phyloP scores from a whole-genome alignment of 129 eudicot species.

The Tagetes erecta region DNA sequence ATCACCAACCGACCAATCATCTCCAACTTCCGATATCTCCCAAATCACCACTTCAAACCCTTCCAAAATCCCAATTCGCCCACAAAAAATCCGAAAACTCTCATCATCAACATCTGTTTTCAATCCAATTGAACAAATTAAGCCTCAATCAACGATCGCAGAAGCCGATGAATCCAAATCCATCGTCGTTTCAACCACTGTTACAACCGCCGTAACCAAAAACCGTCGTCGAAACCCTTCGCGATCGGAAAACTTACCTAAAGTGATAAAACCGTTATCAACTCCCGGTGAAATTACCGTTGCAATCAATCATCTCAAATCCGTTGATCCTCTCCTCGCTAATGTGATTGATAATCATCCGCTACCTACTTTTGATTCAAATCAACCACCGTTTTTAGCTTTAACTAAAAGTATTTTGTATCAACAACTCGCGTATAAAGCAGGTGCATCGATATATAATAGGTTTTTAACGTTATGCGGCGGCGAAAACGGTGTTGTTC shows the following conservation, averaged over 20 bases:
- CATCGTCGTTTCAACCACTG: slow-evolving; percentile 28
- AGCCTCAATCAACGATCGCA: slow-evolving; percentile 18
- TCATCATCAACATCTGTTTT: slow-evolving; percentile 33
- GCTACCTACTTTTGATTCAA: slow-evolving; percentile 65
- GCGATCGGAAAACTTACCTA: slow-evolving; percentile 35
- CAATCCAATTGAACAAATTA: slow-evolving; percentile 3
- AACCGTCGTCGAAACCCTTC: slow-evolving; percentile 49
- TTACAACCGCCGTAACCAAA: slow-evolving; percentile 31
- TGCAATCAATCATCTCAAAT: slow-evolving; percentile 65
- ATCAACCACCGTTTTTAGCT: slow-evolving; percentile 67
- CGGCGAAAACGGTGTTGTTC: slow-evolving; percentile 59
- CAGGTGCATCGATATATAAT: slow-evolving; percentile 72
- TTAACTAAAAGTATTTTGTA: slow-evolving; percentile 72
- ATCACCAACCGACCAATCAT: slow-evolving; percentile 9
- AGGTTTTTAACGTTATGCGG: slow-evolving; percentile 80
- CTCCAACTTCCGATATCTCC: slow-evolving; percentile 30
- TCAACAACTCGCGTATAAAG: slow-evolving; percentile 86
- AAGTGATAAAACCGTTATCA: slow-evolving; percentile 53
- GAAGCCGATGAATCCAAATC: slow-evolving; percentile 44
- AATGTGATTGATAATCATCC: slow-evolving; percentile 58
- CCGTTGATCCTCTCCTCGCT: slow-evolving; percentile 60
- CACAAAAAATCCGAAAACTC: slow-evolving; percentile 76
- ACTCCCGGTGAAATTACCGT: slow-evolving; percentile 50
- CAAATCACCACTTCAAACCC: slow-evolving; percentile 46
- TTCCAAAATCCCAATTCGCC: slow-evolving; percentile 90